phyloP scores from a whole-genome alignment of 768 basidiomycete genomes.

The Russula abietina region DNA sequence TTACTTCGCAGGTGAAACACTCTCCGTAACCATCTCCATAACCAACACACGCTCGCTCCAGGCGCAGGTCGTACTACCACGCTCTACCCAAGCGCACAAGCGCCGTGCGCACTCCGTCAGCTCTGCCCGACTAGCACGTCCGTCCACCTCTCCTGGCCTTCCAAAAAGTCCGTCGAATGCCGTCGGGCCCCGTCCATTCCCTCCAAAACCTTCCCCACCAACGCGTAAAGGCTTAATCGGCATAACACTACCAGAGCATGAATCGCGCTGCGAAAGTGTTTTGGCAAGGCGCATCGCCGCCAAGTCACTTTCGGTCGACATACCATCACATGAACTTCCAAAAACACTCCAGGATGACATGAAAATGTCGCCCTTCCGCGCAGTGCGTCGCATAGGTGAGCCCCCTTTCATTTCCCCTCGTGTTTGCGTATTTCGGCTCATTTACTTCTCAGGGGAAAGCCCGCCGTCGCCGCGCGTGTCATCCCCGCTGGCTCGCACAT shows the following conservation, averaged over 20 bases:
- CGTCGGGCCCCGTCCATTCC: constrained; percentile 30
- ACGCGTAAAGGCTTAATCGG: constrained; percentile 55
- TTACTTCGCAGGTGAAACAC: constrained; percentile 89
- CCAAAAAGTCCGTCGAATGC: constrained; percentile 38
- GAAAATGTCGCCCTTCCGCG: constrained; percentile 19
- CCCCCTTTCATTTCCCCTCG: not conserved
- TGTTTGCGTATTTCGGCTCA: not conserved
- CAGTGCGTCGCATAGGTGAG: constrained; percentile 10
- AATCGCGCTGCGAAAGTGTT: constrained; percentile 26
- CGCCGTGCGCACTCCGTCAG: constrained; percentile 77
- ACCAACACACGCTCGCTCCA: constrained; percentile 67
- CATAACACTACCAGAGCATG: constrained; percentile 27
- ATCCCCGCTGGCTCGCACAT: constrained; percentile 46
- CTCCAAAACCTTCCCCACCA: constrained; percentile 9
- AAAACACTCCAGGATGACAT: constrained; percentile 16
- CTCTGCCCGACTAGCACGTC: constrained; percentile 72
- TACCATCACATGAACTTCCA: constrained; percentile 45
- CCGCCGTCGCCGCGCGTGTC: constrained; percentile 11
- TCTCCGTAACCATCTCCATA: constrained; percentile 80
- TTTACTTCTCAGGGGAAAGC: not conserved
- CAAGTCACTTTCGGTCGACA: constrained; percentile 63
- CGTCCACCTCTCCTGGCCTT: constrained; percentile 78
- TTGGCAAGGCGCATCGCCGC: constrained; percentile 18
- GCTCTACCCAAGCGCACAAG: constrained; percentile 43
- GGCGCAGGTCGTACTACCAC: constrained; percentile 35